A percentile compares a stretch with the other conserved stretches of the same genome.
Conservation (phyloP, 768 basidiomycete genomes). For the Termitomyces sp. region DNA sequence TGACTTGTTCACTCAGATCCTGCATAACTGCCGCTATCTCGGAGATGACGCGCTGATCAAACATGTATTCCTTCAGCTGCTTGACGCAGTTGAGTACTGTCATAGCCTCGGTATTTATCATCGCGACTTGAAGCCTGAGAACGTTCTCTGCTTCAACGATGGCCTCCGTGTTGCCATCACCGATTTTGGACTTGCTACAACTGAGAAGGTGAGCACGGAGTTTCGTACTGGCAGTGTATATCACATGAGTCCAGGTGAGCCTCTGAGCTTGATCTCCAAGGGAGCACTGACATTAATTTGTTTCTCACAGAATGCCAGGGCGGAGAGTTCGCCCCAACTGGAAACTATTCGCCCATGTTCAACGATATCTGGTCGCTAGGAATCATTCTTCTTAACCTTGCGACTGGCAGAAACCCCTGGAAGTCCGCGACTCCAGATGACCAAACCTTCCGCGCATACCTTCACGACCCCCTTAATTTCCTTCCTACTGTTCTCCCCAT, state of each 20-base stretch:
- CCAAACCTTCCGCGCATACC: slow-evolving; percentile 87
- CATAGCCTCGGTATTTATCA: slow-evolving; percentile 92
- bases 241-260: slow-evolving; percentile 92
- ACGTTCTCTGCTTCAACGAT: slow-evolving; percentile 80
- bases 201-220: slow-evolving; percentile 80
- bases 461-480: slow-evolving; percentile 73
- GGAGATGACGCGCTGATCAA: slow-evolving; percentile 85
- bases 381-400: slow-evolving; percentile 93
- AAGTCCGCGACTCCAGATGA: slow-evolving; percentile 84
- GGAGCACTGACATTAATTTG: slow-evolving; percentile 6
- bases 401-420: slow-evolving; percentile 96
- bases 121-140: slow-evolving; percentile 97
- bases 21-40: slow-evolving; percentile 72
- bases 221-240: slow-evolving; percentile 94
- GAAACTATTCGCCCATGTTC: slow-evolving; percentile 78
- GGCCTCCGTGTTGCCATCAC: slow-evolving; percentile 83
- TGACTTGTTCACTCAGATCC: slow-evolving; percentile 91
- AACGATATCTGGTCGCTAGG: slow-evolving; percentile 98
- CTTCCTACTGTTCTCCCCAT: slow-evolving; percentile 83
- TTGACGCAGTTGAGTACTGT: slow-evolving; percentile 92
- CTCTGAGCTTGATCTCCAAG: not conserved
- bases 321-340: slow-evolving; percentile 57
- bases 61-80: slow-evolving; percentile 87
- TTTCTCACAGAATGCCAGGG: slow-evolving; percentile 79
- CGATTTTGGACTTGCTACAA: slow-evolving; percentile 94